Percentiles rank a stretch among this genome's conserved stretches.
phyloP scores from a whole-genome alignment of 176 grass and related monocot genomes.

The Elymus sibiricus region DNA sequence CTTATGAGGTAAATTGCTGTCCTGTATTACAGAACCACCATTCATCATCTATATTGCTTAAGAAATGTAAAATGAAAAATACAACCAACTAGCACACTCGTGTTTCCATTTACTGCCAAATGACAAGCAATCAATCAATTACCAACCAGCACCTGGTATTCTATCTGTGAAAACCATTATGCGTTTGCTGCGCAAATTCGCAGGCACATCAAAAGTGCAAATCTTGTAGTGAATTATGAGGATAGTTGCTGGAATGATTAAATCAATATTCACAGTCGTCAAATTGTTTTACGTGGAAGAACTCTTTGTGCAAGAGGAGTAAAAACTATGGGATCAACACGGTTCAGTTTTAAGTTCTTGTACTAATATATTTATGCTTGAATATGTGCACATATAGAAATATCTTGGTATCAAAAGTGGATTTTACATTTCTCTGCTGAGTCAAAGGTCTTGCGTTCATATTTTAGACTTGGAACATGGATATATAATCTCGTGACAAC shows the following conservation, averaged over 20 bases:
- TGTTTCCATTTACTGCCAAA: background rate
- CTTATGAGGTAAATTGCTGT: conserved; percentile 74
- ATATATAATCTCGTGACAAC: background rate
- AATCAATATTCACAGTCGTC: background rate
- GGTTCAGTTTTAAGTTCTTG: background rate
- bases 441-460: background rate
- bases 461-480: background rate
- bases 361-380: background rate
- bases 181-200: background rate
- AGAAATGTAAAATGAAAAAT: background rate
- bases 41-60: background rate
- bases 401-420: background rate
- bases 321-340: background rate
- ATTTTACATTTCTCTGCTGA: background rate
- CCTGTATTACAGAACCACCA: background rate
- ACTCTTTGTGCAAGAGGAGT: background rate
- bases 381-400: background rate
- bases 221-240: background rate
- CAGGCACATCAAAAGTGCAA: background rate
- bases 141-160: background rate
- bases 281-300: background rate
- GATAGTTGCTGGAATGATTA: background rate
- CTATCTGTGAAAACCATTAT: background rate
- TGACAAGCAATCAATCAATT: background rate
- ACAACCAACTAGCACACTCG: background rate